Percentiles rank a stretch among this genome's conserved stretches.
Evolutionary conservation across 2,329 filamentous ascomycete species (phyloP).

Genomic region (Cercospora citrullina): DNA sequence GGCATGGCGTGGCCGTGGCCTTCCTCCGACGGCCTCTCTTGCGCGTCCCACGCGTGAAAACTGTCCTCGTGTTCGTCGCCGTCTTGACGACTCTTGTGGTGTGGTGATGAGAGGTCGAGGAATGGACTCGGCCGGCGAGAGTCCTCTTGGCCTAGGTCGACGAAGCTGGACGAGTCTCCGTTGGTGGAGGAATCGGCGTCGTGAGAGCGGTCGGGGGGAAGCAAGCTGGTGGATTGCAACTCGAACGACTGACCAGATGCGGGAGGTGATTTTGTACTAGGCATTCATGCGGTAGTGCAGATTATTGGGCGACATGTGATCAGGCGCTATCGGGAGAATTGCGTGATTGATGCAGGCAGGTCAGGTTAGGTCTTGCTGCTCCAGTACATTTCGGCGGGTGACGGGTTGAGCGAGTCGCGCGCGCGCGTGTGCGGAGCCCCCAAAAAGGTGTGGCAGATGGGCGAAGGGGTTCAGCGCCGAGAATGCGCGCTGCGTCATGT

Average conservation of each 20-base stretch:
- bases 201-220: conserved; percentile 29
- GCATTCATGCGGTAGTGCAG: conserved; percentile 32
- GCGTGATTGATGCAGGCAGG: conserved; percentile 2
- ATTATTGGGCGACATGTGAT: conserved; percentile 1
- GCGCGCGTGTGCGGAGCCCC: not conserved
- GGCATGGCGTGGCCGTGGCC: conserved; percentile 47
- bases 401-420: not conserved
- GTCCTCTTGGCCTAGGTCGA: conserved; percentile 33
- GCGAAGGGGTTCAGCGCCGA: not conserved
- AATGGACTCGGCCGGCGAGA: conserved; percentile 38
- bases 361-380: not conserved
- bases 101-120: conserved; percentile 30
- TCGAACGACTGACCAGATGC: conserved; percentile 11
- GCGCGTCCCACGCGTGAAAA: conserved; percentile 50
- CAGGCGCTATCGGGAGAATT: not conserved
- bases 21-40: conserved; percentile 30
- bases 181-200: conserved; percentile 28
- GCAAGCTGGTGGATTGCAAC: conserved; percentile 20
- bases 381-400: conserved; percentile 2
- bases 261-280: conserved; percentile 20
- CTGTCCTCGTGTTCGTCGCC: conserved; percentile 35
- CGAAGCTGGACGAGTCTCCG: conserved; percentile 34
- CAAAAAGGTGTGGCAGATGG: not conserved
- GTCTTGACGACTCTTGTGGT: conserved; percentile 19
- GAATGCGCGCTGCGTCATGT: not conserved